A percentile compares a stretch with the other conserved stretches of the same genome.
These are phyloP conservation scores for Aethionema arabicum DNA, from an alignment of 345 rosid genomes.

Conservation along the genomic window DNA sequence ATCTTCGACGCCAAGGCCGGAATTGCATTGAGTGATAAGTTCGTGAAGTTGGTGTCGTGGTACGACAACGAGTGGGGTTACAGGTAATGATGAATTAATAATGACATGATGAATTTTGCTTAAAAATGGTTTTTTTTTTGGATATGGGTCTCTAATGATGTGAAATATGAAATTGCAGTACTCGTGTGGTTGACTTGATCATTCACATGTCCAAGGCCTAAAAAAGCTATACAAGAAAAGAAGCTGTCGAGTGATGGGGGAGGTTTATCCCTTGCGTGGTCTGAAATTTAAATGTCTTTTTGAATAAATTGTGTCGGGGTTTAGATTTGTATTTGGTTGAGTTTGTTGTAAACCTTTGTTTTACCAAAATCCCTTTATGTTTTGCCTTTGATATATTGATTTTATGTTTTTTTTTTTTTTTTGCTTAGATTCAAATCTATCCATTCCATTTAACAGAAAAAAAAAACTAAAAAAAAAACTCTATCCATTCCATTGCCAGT, in stretches of 20 bases:
- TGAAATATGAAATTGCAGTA: constrained; percentile 37
- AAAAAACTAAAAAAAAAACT: too few relatives aligned
- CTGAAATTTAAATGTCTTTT: too few relatives aligned
- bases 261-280: too few relatives aligned
- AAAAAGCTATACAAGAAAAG: constrained; percentile 23
- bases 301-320: too few relatives aligned
- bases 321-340: too few relatives aligned
- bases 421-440: too few relatives aligned
- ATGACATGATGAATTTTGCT: not conserved
- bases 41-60: constrained; percentile 79
- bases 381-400: too few relatives aligned
- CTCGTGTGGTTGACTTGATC: constrained; percentile 80
- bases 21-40: constrained; percentile 65
- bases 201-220: constrained; percentile 54
- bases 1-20: constrained; percentile 97
- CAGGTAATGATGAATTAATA: constrained; percentile 59
- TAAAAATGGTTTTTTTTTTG: not conserved
- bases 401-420: too few relatives aligned
- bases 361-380: too few relatives aligned
- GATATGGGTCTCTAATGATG: constrained; percentile 4
- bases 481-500: too few relatives aligned
- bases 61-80: constrained; percentile 96
- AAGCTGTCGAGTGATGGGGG: constrained; percentile 10
- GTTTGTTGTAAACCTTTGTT: too few relatives aligned
- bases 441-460: too few relatives aligned